phyloP scores from a whole-genome alignment of 164 flowering plant species.

The Chloranthus sessilifolius region DNA sequence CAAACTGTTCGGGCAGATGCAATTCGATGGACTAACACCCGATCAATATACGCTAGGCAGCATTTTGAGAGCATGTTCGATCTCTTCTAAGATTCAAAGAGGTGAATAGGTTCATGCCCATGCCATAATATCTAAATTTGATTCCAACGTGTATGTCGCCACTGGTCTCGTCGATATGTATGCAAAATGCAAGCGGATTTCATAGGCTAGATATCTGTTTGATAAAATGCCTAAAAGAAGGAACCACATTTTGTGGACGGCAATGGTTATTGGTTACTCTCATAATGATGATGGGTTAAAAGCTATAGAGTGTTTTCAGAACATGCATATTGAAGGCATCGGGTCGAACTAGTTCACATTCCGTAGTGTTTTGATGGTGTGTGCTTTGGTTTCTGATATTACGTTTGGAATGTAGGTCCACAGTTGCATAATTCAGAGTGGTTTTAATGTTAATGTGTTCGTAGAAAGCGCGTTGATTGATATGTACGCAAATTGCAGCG shows the following conservation, averaged over 20 bases:
- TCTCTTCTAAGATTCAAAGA: slow-evolving; percentile 21
- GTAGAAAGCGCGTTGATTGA: slow-evolving; percentile 72
- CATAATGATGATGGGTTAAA: slow-evolving; percentile 46
- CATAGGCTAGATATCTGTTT: slow-evolving; percentile 59
- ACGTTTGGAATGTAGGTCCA: slow-evolving; percentile 73
- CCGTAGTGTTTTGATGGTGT: slow-evolving; percentile 66
- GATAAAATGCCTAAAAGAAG: slow-evolving; percentile 25
- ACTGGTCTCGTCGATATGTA: slow-evolving; percentile 86
- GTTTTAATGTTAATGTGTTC: slow-evolving; percentile 55
- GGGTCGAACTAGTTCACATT: slow-evolving; percentile 69
- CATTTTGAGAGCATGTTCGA: slow-evolving; percentile 57
- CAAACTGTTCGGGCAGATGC: slow-evolving; percentile 59
- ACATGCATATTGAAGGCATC: slow-evolving; percentile 49
- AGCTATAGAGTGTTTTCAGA: slow-evolving; percentile 50
- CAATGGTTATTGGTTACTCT: slow-evolving; percentile 74
- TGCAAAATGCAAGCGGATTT: slow-evolving; percentile 49
- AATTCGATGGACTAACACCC: slow-evolving; percentile 51
- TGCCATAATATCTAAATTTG: slow-evolving; percentile 41
- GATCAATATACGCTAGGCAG: slow-evolving; percentile 64
- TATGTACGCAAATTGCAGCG: slow-evolving; percentile 79
- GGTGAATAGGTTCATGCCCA: slow-evolving; percentile 69
- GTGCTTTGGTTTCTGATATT: slow-evolving; percentile 30
- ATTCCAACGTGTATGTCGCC: slow-evolving; percentile 45
- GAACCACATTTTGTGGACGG: slow-evolving; percentile 73
- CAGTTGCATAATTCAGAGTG: slow-evolving; percentile 48